Conservation (phyloP, 148 eudicot species). For the Pouteria glomerata region DNA sequence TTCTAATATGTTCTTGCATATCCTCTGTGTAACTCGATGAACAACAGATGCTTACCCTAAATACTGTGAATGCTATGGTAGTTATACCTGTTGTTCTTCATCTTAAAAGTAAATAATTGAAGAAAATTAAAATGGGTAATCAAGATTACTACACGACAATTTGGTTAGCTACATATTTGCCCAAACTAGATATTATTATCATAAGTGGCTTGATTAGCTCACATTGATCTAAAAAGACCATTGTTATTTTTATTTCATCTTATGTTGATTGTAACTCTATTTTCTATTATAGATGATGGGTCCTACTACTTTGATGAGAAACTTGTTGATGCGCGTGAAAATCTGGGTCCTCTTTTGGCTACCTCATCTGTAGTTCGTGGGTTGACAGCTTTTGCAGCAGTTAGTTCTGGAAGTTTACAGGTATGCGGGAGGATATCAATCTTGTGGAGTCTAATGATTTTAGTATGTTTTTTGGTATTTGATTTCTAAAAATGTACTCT, state of each 20-base stretch:
- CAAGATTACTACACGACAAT: too few relatives aligned
- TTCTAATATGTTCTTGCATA: background rate
- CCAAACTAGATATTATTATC: slow-evolving; percentile 7
- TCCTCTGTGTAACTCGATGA: background rate
- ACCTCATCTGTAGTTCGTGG: slow-evolving; percentile 81
- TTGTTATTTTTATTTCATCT: slow-evolving; percentile 2
- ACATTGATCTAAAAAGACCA: slow-evolving; percentile 6
- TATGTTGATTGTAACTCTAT: slow-evolving; percentile 16
- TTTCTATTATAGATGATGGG: slow-evolving; percentile 67
- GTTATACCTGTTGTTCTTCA: background rate
- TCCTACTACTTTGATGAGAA: slow-evolving; percentile 88
- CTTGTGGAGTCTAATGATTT: slow-evolving; percentile 53
- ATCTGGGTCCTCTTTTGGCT: slow-evolving; percentile 76
- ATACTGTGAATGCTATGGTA: too few relatives aligned
- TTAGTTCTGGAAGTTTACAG: slow-evolving; percentile 60
- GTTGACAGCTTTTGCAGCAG: slow-evolving; percentile 66
- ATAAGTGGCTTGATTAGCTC: slow-evolving; percentile 25
- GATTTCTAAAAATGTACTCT: slow-evolving; percentile 4
- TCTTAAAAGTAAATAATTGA: background rate
- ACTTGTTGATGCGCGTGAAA: slow-evolving; percentile 51
- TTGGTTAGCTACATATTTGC: background rate
- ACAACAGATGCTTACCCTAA: background rate
- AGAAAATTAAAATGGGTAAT: background rate
- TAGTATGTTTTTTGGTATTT: background rate
- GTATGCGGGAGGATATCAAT: slow-evolving; percentile 34